These are phyloP conservation scores for Talinum fruticosum DNA, from an alignment of 148 eudicot genomes.

Conservation along the genomic window DNA sequence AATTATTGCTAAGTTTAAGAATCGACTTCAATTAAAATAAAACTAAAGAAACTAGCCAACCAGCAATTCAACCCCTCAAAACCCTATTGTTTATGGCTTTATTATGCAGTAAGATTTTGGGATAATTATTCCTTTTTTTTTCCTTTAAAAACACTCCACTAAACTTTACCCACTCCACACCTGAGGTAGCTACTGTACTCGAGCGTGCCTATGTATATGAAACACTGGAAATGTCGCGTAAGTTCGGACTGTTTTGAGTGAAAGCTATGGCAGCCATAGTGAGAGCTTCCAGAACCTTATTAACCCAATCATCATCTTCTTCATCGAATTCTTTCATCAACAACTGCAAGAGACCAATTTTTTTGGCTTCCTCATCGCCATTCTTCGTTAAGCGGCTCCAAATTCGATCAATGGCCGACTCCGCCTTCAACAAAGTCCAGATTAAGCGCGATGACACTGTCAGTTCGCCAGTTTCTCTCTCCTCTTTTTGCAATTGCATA, in stretches of 20 bases:
- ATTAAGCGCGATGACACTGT: background rate
- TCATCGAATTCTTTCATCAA: background rate
- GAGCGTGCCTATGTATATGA: too few relatives aligned
- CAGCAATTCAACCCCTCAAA: too few relatives aligned
- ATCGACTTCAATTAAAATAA: too few relatives aligned
- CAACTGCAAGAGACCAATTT: background rate
- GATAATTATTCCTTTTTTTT: too few relatives aligned
- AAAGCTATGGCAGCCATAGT: background rate
- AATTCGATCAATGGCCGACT: background rate
- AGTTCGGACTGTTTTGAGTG: background rate
- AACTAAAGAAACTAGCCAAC: too few relatives aligned
- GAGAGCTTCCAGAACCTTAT: background rate
- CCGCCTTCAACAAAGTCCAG: background rate
- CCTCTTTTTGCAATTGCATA: background rate
- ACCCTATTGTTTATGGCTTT: too few relatives aligned
- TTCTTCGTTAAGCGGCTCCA: background rate
- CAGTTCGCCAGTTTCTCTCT: background rate
- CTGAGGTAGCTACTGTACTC: too few relatives aligned
- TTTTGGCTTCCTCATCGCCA: background rate
- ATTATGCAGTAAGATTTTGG: too few relatives aligned
- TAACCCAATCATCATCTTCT: background rate
- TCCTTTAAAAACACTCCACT: too few relatives aligned
- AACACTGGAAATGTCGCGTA: background rate
- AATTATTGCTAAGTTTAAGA: too few relatives aligned
- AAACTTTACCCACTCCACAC: too few relatives aligned